Percentiles rank a stretch among this genome's conserved stretches.
Evolutionary conservation across 2,329 filamentous ascomycete genomes (phyloP).

Genomic region (Eurotiales sp.): DNA sequence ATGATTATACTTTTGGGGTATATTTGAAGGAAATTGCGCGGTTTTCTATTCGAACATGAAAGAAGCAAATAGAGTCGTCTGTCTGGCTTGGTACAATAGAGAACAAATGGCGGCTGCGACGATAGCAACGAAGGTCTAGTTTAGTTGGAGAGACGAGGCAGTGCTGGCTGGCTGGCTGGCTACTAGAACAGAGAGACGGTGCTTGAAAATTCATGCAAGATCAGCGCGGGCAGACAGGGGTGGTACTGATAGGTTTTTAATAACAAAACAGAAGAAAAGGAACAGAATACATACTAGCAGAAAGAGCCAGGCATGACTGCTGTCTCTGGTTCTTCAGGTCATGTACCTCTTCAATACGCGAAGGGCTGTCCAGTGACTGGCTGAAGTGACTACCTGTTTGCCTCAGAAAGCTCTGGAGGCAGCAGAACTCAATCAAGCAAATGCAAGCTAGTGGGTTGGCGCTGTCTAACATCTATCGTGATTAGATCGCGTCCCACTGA

Average conservation of each 20-base stretch:
- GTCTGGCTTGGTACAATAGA: not conserved
- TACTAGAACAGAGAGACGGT: not conserved
- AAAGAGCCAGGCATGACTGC: slow-evolving; percentile 7
- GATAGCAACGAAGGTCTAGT: not conserved
- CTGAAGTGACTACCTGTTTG: slow-evolving; percentile 1
- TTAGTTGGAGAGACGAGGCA: slow-evolving; percentile 1
- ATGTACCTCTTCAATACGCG: not conserved
- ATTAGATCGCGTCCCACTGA: too few relatives aligned
- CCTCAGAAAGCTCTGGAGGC: not conserved
- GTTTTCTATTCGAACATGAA: not conserved
- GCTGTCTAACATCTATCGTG: too few relatives aligned
- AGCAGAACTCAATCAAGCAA: not conserved
- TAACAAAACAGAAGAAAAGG: not conserved
- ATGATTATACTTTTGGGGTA: not conserved
- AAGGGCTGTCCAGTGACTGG: slow-evolving; percentile 5
- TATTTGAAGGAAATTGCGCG: not conserved
- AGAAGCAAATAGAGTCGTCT: not conserved
- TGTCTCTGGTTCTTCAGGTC: not conserved
- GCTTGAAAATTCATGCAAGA: not conserved
- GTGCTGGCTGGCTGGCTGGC: not conserved
- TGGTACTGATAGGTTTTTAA: not conserved
- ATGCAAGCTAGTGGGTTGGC: too few relatives aligned
- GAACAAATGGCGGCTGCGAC: not conserved
- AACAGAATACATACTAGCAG: not conserved
- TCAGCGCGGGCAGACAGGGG: not conserved